phyloP scores from a whole-genome alignment of 306 rosid genomes.

The Casuarina cunninghamiana region DNA sequence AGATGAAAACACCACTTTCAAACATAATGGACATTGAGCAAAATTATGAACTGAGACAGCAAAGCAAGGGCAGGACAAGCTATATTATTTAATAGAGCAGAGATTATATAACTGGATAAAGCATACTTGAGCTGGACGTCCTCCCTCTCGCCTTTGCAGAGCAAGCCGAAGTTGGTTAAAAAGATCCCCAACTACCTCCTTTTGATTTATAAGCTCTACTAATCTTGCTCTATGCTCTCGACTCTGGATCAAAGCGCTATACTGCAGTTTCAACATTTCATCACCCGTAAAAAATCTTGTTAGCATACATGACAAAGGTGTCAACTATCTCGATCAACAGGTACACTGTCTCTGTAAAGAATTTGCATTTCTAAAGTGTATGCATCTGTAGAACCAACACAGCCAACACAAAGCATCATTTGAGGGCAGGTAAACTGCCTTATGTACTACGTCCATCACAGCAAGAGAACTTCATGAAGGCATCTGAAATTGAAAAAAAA shows the following conservation, averaged over 20 bases:
- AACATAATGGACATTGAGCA: neutral
- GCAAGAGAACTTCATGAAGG: constrained; percentile 4
- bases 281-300: constrained; percentile 25
- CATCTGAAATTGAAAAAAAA: constrained; percentile 8
- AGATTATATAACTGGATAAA: constrained; percentile 15
- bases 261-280: constrained; percentile 62
- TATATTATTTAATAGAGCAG: neutral
- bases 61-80: constrained; percentile 2
- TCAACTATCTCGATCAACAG: neutral
- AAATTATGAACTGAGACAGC: neutral
- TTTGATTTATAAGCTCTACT: constrained; percentile 88
- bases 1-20: neutral
- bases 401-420: constrained; percentile 17
- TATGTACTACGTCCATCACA: neutral
- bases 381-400: constrained; percentile 10
- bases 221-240: constrained; percentile 64
- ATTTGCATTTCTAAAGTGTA: constrained; percentile 1
- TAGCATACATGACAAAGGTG: constrained; percentile 11
- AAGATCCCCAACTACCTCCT: constrained; percentile 90
- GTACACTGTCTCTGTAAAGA: constrained; percentile 1
- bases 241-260: constrained; percentile 67
- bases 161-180: constrained; percentile 98
- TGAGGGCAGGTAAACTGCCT: constrained; percentile 4
- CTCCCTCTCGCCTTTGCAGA: constrained; percentile 71
- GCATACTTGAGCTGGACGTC: constrained; percentile 96